A percentile compares a stretch with the other conserved stretches of the same genome.
Evolutionary conservation across 352 stramenopile genomes (phyloP).

Genomic region (Pythium plurisporium): DNA sequence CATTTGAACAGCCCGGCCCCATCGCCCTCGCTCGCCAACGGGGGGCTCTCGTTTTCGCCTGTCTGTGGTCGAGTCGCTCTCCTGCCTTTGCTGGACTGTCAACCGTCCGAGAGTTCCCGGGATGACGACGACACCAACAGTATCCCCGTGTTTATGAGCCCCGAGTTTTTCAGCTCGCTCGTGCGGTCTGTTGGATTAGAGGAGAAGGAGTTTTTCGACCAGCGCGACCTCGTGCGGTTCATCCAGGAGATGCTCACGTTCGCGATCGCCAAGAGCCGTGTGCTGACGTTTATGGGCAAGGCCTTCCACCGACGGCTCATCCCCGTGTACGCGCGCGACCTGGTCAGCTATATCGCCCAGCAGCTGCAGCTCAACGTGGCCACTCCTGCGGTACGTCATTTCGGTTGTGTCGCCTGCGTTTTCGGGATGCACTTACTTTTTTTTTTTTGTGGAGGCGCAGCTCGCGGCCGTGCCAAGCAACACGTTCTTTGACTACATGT

Average conservation of each 20-base stretch:
- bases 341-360: conserved; percentile 37
- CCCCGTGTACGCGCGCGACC: conserved; percentile 40
- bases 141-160: conserved; percentile 26
- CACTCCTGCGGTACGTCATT: conserved; percentile 29
- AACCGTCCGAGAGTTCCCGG: not conserved
- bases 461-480: conserved; percentile 25
- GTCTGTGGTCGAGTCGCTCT: conserved; percentile 8
- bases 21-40: conserved; percentile 10
- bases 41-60: conserved; percentile 12
- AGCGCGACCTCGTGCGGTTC: conserved; percentile 39
- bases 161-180: conserved; percentile 34
- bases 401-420: too few species aligned
- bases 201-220: conserved; percentile 25
- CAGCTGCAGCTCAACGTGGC: conserved; percentile 34
- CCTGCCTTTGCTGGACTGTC: conserved; percentile 11
- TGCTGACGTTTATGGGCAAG: conserved; percentile 59
- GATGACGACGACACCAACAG: not conserved
- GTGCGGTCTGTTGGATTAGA: conserved; percentile 15
- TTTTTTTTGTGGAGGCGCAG: too few species aligned
- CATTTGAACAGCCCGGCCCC: not conserved
- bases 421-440: too few species aligned
- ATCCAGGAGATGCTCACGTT: conserved; percentile 52
- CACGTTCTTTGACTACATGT: conserved; percentile 57
- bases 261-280: conserved; percentile 41
- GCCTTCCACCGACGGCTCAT: conserved; percentile 49